Evolutionary conservation across 2,329 filamentous ascomycete species (phyloP).

Genomic region (Didymellaceae sp.): DNA sequence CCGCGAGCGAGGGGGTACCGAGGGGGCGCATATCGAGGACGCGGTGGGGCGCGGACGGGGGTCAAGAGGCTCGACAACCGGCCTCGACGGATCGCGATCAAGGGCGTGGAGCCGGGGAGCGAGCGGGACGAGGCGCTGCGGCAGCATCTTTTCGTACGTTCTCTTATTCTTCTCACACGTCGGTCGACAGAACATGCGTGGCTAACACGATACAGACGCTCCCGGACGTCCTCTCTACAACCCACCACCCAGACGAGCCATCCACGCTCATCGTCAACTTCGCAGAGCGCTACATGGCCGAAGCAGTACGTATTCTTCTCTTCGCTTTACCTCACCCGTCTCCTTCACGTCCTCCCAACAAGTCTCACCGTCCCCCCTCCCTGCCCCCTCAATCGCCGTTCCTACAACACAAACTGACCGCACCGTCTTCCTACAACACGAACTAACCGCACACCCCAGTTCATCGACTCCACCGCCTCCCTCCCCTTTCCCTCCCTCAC

Average conservation of each 20-base stretch:
- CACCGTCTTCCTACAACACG: neutral
- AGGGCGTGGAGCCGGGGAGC: constrained; percentile 68
- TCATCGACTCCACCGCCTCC: constrained; percentile 61
- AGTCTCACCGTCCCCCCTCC: no score
- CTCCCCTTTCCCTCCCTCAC: constrained; percentile 72
- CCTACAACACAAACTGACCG: no score
- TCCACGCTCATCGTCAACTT: constrained; percentile 52
- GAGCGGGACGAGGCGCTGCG: constrained; percentile 71
- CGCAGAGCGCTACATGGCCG: constrained; percentile 65
- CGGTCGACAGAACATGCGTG: no score
- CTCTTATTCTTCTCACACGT: neutral
- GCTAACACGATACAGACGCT: constrained; percentile 7
- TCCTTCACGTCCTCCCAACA: no score
- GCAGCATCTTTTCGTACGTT: constrained; percentile 67
- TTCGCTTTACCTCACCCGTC: neutral
- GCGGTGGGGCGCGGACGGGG: constrained; percentile 51
- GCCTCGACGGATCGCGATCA: constrained; percentile 70
- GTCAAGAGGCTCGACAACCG: constrained; percentile 76
- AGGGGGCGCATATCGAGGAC: constrained; percentile 55
- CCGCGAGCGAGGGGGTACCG: constrained; percentile 51
- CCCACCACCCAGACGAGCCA: constrained; percentile 46
- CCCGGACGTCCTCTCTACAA: constrained; percentile 49
- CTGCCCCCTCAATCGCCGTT: no score
- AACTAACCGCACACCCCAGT: constrained; percentile 32
- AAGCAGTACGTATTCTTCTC: constrained; percentile 54